Conservation (phyloP, 176 grass and related monocot species). For the Musa schizocarpa region DNA sequence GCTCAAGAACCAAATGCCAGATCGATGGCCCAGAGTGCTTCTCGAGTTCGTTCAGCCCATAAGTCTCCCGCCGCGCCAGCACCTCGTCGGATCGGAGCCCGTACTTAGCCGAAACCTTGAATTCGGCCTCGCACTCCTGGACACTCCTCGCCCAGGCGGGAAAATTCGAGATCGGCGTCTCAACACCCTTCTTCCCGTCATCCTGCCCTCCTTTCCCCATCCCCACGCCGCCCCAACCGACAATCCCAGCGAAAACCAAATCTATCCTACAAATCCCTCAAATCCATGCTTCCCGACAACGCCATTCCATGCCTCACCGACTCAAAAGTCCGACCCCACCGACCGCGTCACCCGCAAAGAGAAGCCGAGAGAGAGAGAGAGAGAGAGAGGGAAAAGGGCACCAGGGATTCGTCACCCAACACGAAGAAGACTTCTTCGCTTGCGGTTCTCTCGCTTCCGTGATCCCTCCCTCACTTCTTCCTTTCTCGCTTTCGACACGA, state of each 20-base stretch:
- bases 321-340: too few species aligned
- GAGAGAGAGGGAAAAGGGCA: too few species aligned
- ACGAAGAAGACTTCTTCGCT: too few species aligned
- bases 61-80: conserved; percentile 11
- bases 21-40: conserved; percentile 70
- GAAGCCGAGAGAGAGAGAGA: too few species aligned
- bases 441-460: too few species aligned
- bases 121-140: conserved; percentile 43
- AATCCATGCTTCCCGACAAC: too few species aligned
- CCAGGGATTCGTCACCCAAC: too few species aligned
- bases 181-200: conserved; percentile 7
- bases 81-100: conserved; percentile 42
- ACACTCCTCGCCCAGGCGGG: conserved; percentile 69
- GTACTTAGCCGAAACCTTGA: not conserved
- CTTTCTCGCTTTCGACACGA: too few species aligned
- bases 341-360: too few species aligned
- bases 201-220: conserved; percentile 63
- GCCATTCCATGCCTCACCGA: too few species aligned
- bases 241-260: not conserved
- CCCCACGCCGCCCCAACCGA: not conserved
- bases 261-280: not conserved
- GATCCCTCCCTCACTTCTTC: too few species aligned
- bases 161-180: conserved; percentile 21
- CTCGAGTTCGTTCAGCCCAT: conserved; percentile 65
- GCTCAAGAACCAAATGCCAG: conserved; percentile 46